A percentile compares a stretch with the other conserved stretches of the same genome.
These are phyloP conservation scores for Heterobasidion occidentale DNA, from an alignment of 1,284 basidiomycete species.

Conservation along the genomic window DNA sequence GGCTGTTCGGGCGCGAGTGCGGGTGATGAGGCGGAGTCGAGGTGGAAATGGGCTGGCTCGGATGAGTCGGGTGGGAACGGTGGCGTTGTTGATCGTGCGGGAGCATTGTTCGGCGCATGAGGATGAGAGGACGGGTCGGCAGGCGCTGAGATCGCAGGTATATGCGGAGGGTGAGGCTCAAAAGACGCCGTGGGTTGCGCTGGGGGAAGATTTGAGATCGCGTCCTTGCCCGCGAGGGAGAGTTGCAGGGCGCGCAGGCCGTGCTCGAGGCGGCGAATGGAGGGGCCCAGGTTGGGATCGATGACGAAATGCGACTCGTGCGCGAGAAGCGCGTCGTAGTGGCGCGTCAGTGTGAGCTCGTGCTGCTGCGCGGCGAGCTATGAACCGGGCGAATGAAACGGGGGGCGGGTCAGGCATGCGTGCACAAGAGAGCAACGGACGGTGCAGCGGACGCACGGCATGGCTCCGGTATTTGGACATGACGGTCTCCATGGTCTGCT, in stretches of 20 bases:
- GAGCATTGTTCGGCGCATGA: not conserved
- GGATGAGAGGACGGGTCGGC: not conserved
- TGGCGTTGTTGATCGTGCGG: not conserved
- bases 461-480: conserved; percentile 95
- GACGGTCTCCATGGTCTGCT: conserved; percentile 90
- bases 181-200: not conserved
- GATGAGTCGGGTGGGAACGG: not conserved
- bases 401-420: not conserved
- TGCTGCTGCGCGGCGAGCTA: conserved; percentile 88
- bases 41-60: too few species aligned
- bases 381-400: not conserved
- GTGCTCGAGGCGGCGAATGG: conserved; percentile 65
- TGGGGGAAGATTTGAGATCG: conserved; percentile 8
- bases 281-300: conserved; percentile 42
- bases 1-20: not conserved
- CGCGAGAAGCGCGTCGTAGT: conserved; percentile 86
- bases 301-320: conserved; percentile 58
- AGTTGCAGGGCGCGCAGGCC: conserved; percentile 69
- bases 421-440: not conserved
- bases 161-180: not conserved
- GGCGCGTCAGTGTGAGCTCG: conserved; percentile 80
- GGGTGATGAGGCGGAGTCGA: not conserved
- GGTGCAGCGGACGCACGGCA: conserved; percentile 52
- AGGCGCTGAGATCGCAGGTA: not conserved
- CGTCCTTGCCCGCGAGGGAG: conserved; percentile 63